These are phyloP conservation scores for Pestalotiopsis fici DNA, from an alignment of 2,329 filamentous ascomycete genomes.

Conservation along the genomic window DNA sequence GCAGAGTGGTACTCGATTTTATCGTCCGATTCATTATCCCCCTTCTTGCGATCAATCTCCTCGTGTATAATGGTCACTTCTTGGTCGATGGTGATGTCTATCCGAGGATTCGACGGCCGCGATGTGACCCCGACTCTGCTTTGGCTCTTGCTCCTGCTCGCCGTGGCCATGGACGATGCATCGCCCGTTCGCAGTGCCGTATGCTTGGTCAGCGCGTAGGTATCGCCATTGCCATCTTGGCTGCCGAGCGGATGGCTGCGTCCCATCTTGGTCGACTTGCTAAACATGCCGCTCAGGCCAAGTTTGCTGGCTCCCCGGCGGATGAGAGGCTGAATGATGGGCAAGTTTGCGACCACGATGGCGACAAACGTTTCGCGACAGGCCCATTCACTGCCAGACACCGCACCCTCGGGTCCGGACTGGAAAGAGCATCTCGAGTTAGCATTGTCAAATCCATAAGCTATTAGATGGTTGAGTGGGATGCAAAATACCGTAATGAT, in stretches of 20 bases:
- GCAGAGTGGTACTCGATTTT: not conserved
- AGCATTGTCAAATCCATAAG: not conserved
- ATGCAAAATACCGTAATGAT: conserved; percentile 34
- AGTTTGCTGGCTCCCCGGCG: conserved; percentile 14
- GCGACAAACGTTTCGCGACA: conserved; percentile 40
- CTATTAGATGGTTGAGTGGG: not conserved
- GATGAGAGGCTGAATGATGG: conserved; percentile 22
- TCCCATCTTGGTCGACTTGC: conserved; percentile 7
- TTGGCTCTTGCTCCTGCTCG: not conserved
- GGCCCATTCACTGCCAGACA: conserved; percentile 30
- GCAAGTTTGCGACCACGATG: conserved; percentile 35
- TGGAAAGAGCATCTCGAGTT: conserved; percentile 1
- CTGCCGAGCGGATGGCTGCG: conserved; percentile 1
- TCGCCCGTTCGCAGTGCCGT: not conserved
- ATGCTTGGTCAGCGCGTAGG: not conserved
- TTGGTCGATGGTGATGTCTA: not conserved
- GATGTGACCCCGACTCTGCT: not conserved
- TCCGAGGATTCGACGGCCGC: not conserved
- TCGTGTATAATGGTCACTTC: not conserved
- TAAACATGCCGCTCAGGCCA: conserved; percentile 18
- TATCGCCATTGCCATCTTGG: not conserved
- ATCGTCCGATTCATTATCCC: not conserved
- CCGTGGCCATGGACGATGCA: not conserved
- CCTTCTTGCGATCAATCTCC: not conserved
- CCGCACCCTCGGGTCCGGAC: conserved; percentile 19